Conservation (phyloP, 75 land plant species). For the Pinus albicaulis region DNA sequence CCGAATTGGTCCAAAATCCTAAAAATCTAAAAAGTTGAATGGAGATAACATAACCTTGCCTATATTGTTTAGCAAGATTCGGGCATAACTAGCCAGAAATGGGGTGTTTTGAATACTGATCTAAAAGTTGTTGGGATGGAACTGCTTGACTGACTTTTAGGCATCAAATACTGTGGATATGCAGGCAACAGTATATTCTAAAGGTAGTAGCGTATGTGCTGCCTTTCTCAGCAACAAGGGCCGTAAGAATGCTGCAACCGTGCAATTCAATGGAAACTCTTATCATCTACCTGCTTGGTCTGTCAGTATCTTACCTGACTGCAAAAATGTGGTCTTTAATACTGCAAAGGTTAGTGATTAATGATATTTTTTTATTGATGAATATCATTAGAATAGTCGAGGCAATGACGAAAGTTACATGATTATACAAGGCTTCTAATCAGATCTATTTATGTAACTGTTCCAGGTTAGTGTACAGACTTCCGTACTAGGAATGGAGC, state of each 20-base stretch:
- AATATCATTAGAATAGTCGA: background rate
- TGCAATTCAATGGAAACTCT: slow-evolving; percentile 28
- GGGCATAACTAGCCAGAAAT: too few relatives aligned
- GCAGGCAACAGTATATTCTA: slow-evolving; percentile 24
- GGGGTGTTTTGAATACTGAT: too few relatives aligned
- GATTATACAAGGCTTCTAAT: background rate
- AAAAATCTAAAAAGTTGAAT: too few relatives aligned
- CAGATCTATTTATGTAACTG: background rate
- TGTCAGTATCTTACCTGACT: slow-evolving; percentile 49
- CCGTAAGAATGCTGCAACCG: slow-evolving; percentile 10
- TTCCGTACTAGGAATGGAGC: slow-evolving; percentile 11
- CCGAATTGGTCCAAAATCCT: too few relatives aligned
- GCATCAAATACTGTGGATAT: slow-evolving; percentile 4
- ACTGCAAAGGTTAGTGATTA: slow-evolving; percentile 45
- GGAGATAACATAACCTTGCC: too few relatives aligned
- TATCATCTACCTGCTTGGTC: slow-evolving; percentile 51
- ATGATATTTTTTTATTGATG: slow-evolving; percentile 1
- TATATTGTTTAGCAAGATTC: too few relatives aligned
- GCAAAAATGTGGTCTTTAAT: slow-evolving; percentile 36
- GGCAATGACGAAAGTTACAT: background rate
- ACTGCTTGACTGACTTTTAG: background rate
- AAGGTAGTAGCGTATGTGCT: slow-evolving; percentile 18
- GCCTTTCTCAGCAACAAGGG: slow-evolving; percentile 36
- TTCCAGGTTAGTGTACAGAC: slow-evolving; percentile 28
- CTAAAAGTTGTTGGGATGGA: too few relatives aligned